phyloP scores from a whole-genome alignment of 2,329 filamentous ascomycete species.

The Aspergillus quadrilineatus region DNA sequence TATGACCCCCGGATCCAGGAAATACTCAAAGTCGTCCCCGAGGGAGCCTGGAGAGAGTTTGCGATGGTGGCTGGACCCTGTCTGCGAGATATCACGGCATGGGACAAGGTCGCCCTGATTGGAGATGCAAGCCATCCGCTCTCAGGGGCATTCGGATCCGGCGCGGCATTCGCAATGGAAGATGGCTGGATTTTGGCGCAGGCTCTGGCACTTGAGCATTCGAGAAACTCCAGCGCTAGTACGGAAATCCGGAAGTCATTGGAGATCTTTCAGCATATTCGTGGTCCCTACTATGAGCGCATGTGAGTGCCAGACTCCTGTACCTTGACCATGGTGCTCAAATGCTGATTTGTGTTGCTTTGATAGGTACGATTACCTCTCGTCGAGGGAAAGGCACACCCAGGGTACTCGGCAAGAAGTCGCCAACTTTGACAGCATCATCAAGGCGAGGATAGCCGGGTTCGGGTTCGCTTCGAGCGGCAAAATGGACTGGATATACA shows the following conservation, averaged over 20 bases:
- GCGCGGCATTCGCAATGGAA: slow-evolving; percentile 7
- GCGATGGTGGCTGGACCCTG: slow-evolving; percentile 4
- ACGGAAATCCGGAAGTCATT: background rate
- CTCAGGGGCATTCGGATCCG: slow-evolving; percentile 9
- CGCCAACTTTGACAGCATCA: background rate
- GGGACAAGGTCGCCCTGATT: slow-evolving; percentile 2
- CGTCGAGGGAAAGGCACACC: background rate
- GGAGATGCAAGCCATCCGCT: slow-evolving; percentile 9
- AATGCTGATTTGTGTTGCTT: background rate
- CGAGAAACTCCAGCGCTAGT: background rate
- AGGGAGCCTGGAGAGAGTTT: slow-evolving; percentile 9
- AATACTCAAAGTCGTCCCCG: background rate
- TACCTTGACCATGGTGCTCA: background rate
- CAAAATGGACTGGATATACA: slow-evolving; percentile 7
- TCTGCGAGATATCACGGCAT: background rate
- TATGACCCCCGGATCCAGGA: slow-evolving; percentile 1
- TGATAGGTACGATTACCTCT: background rate
- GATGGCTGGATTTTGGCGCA: slow-evolving; percentile 11
- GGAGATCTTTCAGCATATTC: slow-evolving; percentile 1
- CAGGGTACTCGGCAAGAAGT: background rate
- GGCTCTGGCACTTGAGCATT: slow-evolving; percentile 2
- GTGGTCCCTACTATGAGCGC: slow-evolving; percentile 1
- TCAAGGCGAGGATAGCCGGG: background rate
- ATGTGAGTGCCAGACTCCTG: background rate
- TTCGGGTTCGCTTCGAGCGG: background rate